Conservation (phyloP, 257 asterid species). For the Capsicum pubescens region DNA sequence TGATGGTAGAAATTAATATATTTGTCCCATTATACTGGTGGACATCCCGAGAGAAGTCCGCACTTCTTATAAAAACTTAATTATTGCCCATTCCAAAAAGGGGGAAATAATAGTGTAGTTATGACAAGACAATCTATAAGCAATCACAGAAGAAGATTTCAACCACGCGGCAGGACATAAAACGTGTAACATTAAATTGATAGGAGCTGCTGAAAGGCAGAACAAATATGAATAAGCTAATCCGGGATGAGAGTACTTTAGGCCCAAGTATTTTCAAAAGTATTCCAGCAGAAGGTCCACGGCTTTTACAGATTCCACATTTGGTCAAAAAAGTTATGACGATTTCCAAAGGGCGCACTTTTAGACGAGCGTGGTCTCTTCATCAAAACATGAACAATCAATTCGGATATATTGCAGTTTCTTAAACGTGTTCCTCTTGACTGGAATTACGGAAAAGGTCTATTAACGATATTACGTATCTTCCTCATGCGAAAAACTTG, state of each 20-base stretch:
- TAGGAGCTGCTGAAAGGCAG: slow-evolving; percentile 11
- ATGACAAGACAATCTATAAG: neutral
- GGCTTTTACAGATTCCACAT: neutral
- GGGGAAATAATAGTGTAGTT: neutral
- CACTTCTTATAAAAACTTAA: neutral
- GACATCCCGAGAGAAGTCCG: neutral
- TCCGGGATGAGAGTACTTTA: neutral
- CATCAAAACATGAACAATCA: neutral
- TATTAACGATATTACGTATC: neutral
- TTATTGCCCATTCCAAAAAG: neutral
- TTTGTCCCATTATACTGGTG: neutral
- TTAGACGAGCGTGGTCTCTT: neutral
- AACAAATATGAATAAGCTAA: slow-evolving; percentile 9
- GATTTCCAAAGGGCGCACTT: neutral
- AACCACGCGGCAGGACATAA: neutral
- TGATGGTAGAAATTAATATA: neutral
- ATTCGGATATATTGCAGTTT: neutral
- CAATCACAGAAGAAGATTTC: slow-evolving; percentile 1
- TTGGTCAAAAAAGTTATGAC: neutral
- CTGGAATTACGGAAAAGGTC: neutral
- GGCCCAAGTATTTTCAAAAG: neutral
- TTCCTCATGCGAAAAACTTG: neutral
- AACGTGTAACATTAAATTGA: neutral
- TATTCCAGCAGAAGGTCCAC: neutral
- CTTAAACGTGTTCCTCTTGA: neutral